A percentile compares a stretch with the other conserved stretches of the same genome.
Evolutionary conservation across 306 rosid genomes (phyloP).

Genomic region (Casuarina equisetifolia): DNA sequence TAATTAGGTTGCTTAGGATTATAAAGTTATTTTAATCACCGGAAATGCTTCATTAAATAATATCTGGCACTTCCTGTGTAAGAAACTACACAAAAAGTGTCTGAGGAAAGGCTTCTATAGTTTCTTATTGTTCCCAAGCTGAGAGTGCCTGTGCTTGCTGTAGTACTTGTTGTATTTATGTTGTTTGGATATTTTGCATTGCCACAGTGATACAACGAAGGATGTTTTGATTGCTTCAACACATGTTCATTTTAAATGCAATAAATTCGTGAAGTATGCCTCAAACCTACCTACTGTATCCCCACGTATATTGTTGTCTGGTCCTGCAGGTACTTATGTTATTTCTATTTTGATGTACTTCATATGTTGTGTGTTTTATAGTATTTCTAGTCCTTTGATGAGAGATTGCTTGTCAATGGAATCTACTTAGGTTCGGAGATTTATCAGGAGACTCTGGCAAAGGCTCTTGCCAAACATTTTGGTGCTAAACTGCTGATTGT

Average conservation of each 20-base stretch:
- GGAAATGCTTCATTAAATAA: neutral
- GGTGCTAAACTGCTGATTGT: constrained; percentile 72
- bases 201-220: constrained; percentile 84
- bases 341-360: constrained; percentile 15
- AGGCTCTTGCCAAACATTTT: constrained; percentile 91
- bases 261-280: constrained; percentile 64
- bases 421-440: constrained; percentile 84
- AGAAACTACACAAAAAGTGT: constrained; percentile 6
- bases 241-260: constrained; percentile 77
- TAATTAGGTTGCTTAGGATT: constrained; percentile 1
- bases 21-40: neutral
- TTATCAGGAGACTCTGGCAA: constrained; percentile 86
- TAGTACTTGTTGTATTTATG: constrained; percentile 7
- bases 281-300: constrained; percentile 68
- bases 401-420: constrained; percentile 15
- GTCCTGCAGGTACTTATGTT: constrained; percentile 71
- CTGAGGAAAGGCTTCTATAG: neutral
- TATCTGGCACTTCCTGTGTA: constrained; percentile 11
- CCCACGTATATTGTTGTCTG: constrained; percentile 86
- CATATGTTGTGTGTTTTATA: neutral
- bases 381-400: constrained; percentile 3
- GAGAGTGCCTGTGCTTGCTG: constrained; percentile 4
- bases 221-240: constrained; percentile 70
- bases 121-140: constrained; percentile 4
- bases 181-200: constrained; percentile 18